These are phyloP conservation scores for Naegleria fowleri DNA, from an alignment of 208 protist genomes.

Conservation along the genomic window DNA sequence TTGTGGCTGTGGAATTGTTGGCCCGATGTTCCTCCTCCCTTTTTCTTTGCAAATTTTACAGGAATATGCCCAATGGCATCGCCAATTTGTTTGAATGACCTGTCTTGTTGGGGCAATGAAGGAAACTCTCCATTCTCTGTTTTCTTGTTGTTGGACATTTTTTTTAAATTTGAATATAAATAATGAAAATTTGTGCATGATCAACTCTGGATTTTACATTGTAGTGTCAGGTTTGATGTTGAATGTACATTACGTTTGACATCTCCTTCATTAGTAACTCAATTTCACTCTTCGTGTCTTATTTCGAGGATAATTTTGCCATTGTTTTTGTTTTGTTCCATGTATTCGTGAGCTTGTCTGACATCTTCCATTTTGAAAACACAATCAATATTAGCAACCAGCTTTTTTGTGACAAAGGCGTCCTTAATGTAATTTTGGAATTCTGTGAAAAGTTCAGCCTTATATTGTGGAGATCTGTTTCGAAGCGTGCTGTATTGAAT, in stretches of 20 bases:
- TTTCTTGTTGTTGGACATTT: background rate
- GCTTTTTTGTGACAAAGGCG: background rate
- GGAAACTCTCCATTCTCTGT: background rate
- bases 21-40: background rate
- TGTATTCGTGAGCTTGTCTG: conserved; percentile 29
- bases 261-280: too few relatives aligned
- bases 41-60: background rate
- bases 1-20: too few relatives aligned
- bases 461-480: conserved; percentile 57
- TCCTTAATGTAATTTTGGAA: background rate
- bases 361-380: conserved; percentile 21
- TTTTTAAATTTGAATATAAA: background rate
- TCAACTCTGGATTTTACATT: too few relatives aligned
- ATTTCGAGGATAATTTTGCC: conserved; percentile 25
- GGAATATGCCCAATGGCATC: background rate
- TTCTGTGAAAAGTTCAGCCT: background rate
- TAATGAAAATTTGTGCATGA: too few relatives aligned
- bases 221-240: too few relatives aligned
- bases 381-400: conserved; percentile 13
- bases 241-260: too few relatives aligned
- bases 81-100: background rate
- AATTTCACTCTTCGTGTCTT: background rate
- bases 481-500: conserved; percentile 59
- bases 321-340: conserved; percentile 32
- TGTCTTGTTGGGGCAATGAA: background rate